Conservation (phyloP, 305 asterid genomes). For the Fraxinus floribunda region DNA sequence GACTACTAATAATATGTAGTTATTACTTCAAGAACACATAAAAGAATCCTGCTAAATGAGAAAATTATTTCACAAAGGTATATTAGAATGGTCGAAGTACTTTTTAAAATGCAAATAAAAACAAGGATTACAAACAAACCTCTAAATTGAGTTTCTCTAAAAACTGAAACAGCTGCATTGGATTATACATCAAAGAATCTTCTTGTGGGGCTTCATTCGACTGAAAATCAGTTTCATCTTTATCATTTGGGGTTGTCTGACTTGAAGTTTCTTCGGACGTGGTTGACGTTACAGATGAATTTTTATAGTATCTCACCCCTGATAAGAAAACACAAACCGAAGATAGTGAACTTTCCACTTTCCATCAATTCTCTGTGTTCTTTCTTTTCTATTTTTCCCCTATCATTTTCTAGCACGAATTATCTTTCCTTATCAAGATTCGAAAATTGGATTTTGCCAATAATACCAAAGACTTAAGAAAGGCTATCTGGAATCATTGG, state of each 20-base stretch:
- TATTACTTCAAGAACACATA: background rate
- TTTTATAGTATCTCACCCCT: background rate
- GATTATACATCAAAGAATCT: background rate
- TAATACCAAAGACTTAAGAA: background rate
- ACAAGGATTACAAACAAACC: background rate
- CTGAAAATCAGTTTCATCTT: background rate
- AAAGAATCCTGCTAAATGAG: background rate
- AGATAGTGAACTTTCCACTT: background rate
- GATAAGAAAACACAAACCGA: background rate
- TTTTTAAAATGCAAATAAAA: background rate
- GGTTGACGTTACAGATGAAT: background rate
- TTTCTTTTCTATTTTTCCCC: background rate
- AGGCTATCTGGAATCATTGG: background rate
- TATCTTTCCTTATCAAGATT: background rate
- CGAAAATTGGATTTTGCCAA: background rate
- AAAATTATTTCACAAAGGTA: background rate
- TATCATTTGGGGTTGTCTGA: background rate
- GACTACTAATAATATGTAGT: background rate
- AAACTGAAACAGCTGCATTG: constrained; percentile 4
- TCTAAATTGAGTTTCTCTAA: background rate
- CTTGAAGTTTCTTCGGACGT: background rate
- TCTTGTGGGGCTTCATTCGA: background rate
- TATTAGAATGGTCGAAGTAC: background rate
- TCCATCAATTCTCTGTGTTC: background rate
- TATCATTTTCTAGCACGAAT: background rate